Evolutionary conservation across 2,329 filamentous ascomycete species (phyloP).

Genomic region (Trichoderma sp.): DNA sequence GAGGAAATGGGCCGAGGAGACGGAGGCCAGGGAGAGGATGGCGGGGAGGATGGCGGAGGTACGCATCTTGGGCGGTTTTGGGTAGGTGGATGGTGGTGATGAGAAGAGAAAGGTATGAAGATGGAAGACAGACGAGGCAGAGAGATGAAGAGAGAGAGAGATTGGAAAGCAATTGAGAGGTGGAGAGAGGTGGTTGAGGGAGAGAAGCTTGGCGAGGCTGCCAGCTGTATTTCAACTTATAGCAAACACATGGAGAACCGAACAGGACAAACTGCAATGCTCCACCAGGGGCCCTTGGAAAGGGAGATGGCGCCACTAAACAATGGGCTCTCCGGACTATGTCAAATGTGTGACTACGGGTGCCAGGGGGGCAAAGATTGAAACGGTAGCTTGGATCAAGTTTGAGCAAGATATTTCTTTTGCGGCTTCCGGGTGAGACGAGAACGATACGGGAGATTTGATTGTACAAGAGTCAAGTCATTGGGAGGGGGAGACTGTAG

Average conservation of each 20-base stretch:
- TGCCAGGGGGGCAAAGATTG: not conserved
- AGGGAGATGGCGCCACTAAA: not conserved
- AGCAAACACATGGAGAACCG: no score
- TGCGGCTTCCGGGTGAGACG: not conserved
- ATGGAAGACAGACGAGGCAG: not conserved
- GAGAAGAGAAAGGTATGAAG: not conserved
- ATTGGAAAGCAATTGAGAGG: not conserved
- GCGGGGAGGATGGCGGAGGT: slow-evolving; percentile 36
- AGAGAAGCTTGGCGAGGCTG: slow-evolving; percentile 3
- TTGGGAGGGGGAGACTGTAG: not conserved
- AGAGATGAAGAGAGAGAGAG: not conserved
- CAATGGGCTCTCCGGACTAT: not conserved
- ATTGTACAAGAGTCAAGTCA: not conserved
- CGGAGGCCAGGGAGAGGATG: slow-evolving; percentile 41
- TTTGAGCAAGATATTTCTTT: slow-evolving; percentile 13
- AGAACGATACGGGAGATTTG: not conserved
- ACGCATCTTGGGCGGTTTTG: slow-evolving; percentile 36
- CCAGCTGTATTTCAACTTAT: slow-evolving; percentile 1
- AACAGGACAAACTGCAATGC: not conserved
- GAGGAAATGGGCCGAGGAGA: slow-evolving; percentile 55
- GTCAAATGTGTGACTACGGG: not conserved
- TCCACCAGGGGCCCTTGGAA: not conserved
- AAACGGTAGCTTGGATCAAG: not conserved
- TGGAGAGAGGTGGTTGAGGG: not conserved
- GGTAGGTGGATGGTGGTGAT: not conserved